Percentiles rank a stretch among this genome's conserved stretches.
phyloP scores from a whole-genome alignment of 176 grass and related monocot species.

The Tillandsia fasciculata region DNA sequence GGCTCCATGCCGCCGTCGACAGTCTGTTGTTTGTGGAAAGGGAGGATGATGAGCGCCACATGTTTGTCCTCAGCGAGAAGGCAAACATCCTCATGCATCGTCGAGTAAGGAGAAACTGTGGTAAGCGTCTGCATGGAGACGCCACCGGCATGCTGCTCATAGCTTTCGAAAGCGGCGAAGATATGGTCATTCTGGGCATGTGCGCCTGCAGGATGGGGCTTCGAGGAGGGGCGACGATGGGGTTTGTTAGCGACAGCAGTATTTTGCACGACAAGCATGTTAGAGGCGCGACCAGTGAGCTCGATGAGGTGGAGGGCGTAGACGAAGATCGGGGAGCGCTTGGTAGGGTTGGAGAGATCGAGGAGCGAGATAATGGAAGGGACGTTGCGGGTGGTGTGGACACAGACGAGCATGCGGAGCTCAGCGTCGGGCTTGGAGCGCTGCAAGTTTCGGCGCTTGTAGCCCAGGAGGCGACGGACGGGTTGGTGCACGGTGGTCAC shows the following conservation, averaged over 20 bases:
- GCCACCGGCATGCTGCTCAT: slow-evolving; percentile 25
- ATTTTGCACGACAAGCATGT: slow-evolving; percentile 60
- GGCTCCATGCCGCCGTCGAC: slow-evolving; percentile 49
- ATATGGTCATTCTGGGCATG: slow-evolving; percentile 8
- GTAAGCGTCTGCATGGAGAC: slow-evolving; percentile 40
- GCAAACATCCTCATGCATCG: slow-evolving; percentile 60
- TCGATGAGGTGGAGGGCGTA: slow-evolving; percentile 90
- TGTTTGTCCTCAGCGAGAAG: slow-evolving; percentile 56
- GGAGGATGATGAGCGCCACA: slow-evolving; percentile 43
- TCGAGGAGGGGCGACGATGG: neutral
- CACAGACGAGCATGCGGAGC: slow-evolving; percentile 75
- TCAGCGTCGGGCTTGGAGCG: slow-evolving; percentile 58
- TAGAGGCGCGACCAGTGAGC: slow-evolving; percentile 70
- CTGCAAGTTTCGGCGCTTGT: slow-evolving; percentile 84
- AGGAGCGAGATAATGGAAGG: slow-evolving; percentile 71
- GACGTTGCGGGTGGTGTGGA: slow-evolving; percentile 78
- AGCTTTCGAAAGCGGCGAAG: slow-evolving; percentile 31
- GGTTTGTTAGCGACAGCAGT: slow-evolving; percentile 11
- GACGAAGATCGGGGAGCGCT: slow-evolving; percentile 80
- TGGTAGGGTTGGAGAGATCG: slow-evolving; percentile 50
- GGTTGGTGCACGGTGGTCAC: slow-evolving; percentile 34
- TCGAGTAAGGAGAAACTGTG: slow-evolving; percentile 51
- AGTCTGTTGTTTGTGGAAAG: slow-evolving; percentile 58
- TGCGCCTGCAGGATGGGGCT: neutral
- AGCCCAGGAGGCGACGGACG: slow-evolving; percentile 40